Base-by-base conservation (phyloP, 257 asterid genomes). In the Ajuga chamaepitys region DNA sequence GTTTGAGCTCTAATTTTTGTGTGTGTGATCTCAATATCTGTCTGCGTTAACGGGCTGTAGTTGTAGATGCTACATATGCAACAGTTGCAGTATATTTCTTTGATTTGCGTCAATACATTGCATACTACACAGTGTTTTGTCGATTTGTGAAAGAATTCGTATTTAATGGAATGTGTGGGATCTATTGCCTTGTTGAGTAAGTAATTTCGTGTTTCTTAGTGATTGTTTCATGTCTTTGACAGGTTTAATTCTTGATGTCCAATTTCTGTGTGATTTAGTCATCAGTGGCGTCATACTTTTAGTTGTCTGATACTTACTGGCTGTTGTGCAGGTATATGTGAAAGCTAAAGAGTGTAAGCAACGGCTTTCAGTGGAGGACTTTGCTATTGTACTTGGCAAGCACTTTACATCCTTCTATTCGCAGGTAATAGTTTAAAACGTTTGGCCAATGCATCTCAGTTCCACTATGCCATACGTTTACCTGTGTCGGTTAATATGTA, bases 301-400 rank as follows among this genome's bases (percentile, higher is more conserved):
- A 46, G 45, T 65, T 55, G 18, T 42, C 37, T 62, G 62, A 12
- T 42, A 9, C 40, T 60, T 30, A 62, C 50, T 73, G 65, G 71
- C 16, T 52, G 26, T 65, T 68, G 52, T 61, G 75, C 79, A 94
- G 99, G 96, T 94, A 8, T 94, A 94, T 77, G 96, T 82, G 63
- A 94, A 90, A 76, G 99, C 99, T 46, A 90, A 94, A 75, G 96
- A 94, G 75, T 84, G 95, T 58, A 57, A 77, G 52, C 76, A 83
- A 60, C 83, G 64, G 62, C 83, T 90, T 61, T 80, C 96, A 0
- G 85, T 69, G 41, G 99, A 94, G 88, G 92, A 81, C 25, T 90
- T 94, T 63, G 99, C 99, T 1, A 82, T 90, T 66, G 24, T 78
- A 61, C 99, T 94, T 61, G 97, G 95, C 63, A 82, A 83, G 70